Base-by-base conservation (phyloP, 352 stramenopile genomes). In the Globisporangium rhizosaccharum region DNA sequence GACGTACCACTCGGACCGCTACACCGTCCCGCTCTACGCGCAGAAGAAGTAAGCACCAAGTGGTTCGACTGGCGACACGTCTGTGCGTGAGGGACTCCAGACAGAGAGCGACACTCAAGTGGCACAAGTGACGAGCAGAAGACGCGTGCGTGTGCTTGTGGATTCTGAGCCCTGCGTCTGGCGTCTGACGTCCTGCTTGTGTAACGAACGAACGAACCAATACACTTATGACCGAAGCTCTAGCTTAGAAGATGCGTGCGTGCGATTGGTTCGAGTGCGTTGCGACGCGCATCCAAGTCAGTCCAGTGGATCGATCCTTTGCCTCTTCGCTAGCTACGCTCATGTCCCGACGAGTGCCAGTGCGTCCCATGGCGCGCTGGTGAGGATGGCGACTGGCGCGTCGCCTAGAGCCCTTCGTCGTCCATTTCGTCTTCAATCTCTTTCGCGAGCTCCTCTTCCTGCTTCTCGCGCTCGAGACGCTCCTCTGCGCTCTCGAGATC, bases 361-460 rank as follows among this genome's bases (percentile, higher is more conserved):
- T 23, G 23, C 23, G 23, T 23, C 23, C 23, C 23, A 23, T 23
- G 23, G 23, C 23, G 23, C 23, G 23, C 23, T 23, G 23, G 23
- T 23, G 23, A 23, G 23, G 23, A 23, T 23, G 23, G 23, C 23
- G 23, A 23, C 23, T 23, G 44, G 15, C 17, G 26, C 9, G 28
- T 18, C 23, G 9, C 48, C 70, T 78, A 92, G 42, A 90, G 68
- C 8, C 82, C 94, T 59, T 98, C 92, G 58, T 98, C 94, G 58
- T 64, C 58, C 73, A 98, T 92, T 69, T 99, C 95, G 67, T 98
- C 96, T 68, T 99, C 96, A 57, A 98, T 93, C 77, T 99, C 96
- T 71, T 98, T 96, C 48, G 94, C 94, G 28, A 98, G 87, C 69
- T 98, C 94, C 70, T 97, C 89, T 47, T 96, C 78, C 62, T 97